Base-by-base conservation (phyloP, 2,329 filamentous ascomycete genomes). In the Fusarium annulatum region DNA sequence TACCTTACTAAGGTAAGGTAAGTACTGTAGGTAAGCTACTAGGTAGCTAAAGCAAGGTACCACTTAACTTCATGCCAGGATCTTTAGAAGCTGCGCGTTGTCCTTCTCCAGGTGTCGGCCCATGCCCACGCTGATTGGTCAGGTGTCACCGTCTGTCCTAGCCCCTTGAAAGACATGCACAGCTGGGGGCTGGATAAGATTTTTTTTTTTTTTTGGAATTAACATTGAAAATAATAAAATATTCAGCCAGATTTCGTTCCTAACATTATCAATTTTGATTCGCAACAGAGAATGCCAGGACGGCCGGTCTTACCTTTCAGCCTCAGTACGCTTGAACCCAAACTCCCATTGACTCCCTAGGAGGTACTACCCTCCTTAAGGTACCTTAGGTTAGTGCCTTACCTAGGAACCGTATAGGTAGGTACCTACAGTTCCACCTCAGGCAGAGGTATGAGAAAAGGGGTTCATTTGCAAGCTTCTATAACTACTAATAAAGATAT, bases 21-120 rank as follows among this genome's bases (percentile, higher is more conserved):
- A 33, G 30, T 33, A 33, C 30, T 21, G 39, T 14, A 41, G 41
- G 41, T 42, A 15, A n/a, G 12, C 14, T 28, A 49, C 28, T 30
- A 9, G 15, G 21, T 51, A 72, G 62, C 62, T 64, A 62, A 73
- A 69, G 65, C 60, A 65, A 68, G 71, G 69, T 70, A 69, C 67
- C 63, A 67, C 65, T 68, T 39, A 55, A 30, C 34, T 64, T 46
- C 52, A 30, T 43, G 51, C 43, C 71, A 58, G 52, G 59, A 48
- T 74, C 56, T 45, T 45, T 67, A 60, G 53, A 74, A 77, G 74
- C 69, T 77, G 67, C 68, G 69, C 61, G 69, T 48, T 66, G 64
- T 67, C 67, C 75, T 76, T 69, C 56, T 75, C 55, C 67, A 77
- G 76, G 78, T 80, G 78, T 77, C 73, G 76, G 76, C 75, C 67